These are phyloP conservation scores for Camellia sinensis DNA, from an alignment of 148 eudicot genomes.

Conservation along the genomic window DNA sequence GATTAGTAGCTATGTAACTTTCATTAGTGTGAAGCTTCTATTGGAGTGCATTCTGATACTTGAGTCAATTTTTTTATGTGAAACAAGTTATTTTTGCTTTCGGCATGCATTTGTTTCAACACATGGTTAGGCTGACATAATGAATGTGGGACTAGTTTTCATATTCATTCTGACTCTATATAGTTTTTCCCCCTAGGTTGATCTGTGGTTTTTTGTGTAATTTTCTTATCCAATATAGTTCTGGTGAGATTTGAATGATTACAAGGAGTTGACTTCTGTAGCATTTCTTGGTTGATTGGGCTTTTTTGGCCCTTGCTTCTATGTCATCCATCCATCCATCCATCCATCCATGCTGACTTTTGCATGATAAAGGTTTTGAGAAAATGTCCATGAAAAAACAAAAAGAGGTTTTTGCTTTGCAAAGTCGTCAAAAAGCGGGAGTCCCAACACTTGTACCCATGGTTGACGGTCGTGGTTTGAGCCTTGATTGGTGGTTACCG, in stretches of 20 bases:
- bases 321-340: not conserved
- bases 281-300: not conserved
- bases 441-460: too few relatives aligned
- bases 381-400: not conserved
- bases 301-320: not conserved
- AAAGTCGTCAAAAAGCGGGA: too few relatives aligned
- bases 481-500: too few relatives aligned
- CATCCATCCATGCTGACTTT: not conserved
- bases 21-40: not conserved
- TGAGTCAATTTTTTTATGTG: not conserved
- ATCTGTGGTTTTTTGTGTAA: not conserved
- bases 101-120: not conserved
- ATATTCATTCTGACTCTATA: not conserved
- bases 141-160: conserved; percentile 1
- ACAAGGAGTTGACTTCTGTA: not conserved
- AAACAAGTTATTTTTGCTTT: too few relatives aligned
- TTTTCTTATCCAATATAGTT: not conserved
- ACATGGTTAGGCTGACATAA: not conserved
- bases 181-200: not conserved
- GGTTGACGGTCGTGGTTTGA: too few relatives aligned
- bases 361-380: not conserved
- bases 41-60: not conserved
- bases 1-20: not conserved
- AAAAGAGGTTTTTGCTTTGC: not conserved
- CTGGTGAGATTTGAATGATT: not conserved